Conservation (phyloP, 2,329 filamentous ascomycete genomes). For the Biscogniauxia marginata region DNA sequence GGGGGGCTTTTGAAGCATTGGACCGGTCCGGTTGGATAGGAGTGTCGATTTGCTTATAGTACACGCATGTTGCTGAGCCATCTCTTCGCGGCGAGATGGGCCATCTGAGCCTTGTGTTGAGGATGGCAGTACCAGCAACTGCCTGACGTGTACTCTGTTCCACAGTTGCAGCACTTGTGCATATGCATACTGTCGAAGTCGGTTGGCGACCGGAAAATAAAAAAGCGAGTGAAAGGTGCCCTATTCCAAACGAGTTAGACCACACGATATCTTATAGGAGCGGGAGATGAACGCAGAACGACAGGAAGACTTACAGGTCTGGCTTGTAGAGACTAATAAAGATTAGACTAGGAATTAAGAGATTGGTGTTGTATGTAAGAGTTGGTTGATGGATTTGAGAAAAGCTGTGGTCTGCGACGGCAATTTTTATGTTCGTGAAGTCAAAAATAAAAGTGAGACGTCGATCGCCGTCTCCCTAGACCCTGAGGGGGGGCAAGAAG, state of each 20-base stretch:
- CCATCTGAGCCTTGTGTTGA: slow-evolving; percentile 27
- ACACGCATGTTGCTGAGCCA: not conserved
- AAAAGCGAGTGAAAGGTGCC: not conserved
- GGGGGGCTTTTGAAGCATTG: not conserved
- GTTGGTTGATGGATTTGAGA: not conserved
- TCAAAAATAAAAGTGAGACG: not conserved
- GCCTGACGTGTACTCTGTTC: slow-evolving; percentile 35
- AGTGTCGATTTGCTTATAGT: not conserved
- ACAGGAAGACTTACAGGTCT: not conserved
- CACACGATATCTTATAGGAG: not conserved
- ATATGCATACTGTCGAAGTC: slow-evolving; percentile 29
- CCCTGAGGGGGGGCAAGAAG: not conserved
- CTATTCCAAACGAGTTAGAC: not conserved
- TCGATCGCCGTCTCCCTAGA: not conserved
- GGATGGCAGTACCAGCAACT: slow-evolving; percentile 39
- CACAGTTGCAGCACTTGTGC: slow-evolving; percentile 36
- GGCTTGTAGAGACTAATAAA: not conserved
- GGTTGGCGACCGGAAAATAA: slow-evolving; percentile 4
- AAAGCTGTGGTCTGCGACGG: not conserved
- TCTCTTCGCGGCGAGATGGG: not conserved
- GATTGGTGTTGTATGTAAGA: not conserved
- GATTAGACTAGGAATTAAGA: not conserved
- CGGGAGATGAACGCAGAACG: not conserved
- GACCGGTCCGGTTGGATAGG: not conserved
- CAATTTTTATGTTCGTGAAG: not conserved